phyloP scores from a whole-genome alignment of 257 asterid species.

The Capsicum rhomboideum region DNA sequence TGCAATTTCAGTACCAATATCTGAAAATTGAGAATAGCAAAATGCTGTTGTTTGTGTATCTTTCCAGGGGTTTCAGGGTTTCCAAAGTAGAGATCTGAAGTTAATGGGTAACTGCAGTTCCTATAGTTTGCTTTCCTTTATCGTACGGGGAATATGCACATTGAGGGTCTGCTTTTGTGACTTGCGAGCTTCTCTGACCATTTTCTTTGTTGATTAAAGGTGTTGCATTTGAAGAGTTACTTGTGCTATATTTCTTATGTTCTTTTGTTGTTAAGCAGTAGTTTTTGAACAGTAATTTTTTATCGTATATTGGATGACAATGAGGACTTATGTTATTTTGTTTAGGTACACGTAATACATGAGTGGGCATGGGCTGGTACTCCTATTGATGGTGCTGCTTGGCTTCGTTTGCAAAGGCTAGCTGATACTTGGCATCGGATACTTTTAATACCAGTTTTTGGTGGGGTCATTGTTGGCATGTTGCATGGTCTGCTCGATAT shows the following conservation, averaged over 20 bases:
- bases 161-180: background rate
- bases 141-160: background rate
- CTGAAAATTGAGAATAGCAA: background rate
- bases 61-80: background rate
- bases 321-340: background rate
- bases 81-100: background rate
- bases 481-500: slow-evolving; percentile 91
- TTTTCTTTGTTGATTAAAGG: background rate
- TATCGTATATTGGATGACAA: background rate
- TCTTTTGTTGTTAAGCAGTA: background rate
- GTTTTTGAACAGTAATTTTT: background rate
- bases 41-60: background rate
- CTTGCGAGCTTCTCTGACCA: background rate
- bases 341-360: slow-evolving; percentile 86
- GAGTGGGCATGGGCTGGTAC: slow-evolving; percentile 99
- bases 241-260: background rate
- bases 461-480: slow-evolving; percentile 97
- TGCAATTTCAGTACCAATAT: too few relatives aligned
- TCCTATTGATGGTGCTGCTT: slow-evolving; percentile 95
- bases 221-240: background rate
- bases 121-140: background rate
- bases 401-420: slow-evolving; percentile 91
- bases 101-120: background rate
- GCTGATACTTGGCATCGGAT: slow-evolving; percentile 98
- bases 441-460: slow-evolving; percentile 84